Conservation (phyloP, 179 eudicot species). For the Patellifolia procumbens region DNA sequence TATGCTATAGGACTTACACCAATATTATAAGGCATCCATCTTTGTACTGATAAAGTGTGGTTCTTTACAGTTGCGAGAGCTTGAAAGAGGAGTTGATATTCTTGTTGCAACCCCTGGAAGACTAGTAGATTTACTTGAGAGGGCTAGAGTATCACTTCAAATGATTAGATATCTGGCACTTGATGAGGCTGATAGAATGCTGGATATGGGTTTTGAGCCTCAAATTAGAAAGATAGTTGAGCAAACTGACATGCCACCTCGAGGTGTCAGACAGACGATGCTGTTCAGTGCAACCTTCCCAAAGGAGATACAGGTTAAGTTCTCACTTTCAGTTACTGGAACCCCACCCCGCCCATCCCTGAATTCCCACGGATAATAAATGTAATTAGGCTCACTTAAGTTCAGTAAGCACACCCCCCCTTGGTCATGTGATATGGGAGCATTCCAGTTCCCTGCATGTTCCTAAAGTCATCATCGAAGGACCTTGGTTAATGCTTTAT, state of each 20-base stretch:
- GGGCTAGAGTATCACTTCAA: conserved; percentile 83
- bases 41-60: conserved; percentile 5
- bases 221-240: conserved; percentile 92
- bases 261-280: conserved; percentile 84
- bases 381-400: not conserved
- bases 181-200: conserved; percentile 93
- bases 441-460: not conserved
- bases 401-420: not conserved
- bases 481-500: not conserved
- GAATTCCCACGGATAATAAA: not conserved
- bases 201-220: conserved; percentile 95
- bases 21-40: not conserved
- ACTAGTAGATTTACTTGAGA: conserved; percentile 89
- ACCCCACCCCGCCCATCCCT: not conserved
- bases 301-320: conserved; percentile 83
- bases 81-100: conserved; percentile 95
- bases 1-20: not conserved
- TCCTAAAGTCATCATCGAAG: not conserved
- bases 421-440: not conserved
- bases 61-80: conserved; percentile 72
- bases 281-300: conserved; percentile 97
- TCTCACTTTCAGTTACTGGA: not conserved
- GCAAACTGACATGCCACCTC: conserved; percentile 85
- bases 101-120: conserved; percentile 98
- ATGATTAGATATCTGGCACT: conserved; percentile 75